A percentile compares a stretch with the other conserved stretches of the same genome.
Evolutionary conservation across 2,329 filamentous ascomycete species (phyloP).

Genomic region (Fusarium cyanostomum): DNA sequence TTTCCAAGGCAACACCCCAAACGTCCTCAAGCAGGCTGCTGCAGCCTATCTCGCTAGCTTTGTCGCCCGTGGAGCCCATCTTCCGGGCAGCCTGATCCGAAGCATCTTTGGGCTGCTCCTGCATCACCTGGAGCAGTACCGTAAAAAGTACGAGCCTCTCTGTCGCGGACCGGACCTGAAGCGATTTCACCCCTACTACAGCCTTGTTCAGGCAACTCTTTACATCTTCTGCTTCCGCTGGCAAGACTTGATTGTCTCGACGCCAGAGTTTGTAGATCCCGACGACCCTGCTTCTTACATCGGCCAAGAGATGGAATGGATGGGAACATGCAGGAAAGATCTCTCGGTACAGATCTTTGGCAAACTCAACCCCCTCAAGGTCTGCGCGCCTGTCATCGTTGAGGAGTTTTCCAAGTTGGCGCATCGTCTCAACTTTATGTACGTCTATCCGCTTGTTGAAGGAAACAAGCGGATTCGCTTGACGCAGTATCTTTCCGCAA

Average conservation of each 20-base stretch:
- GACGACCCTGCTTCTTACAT: conserved; percentile 69
- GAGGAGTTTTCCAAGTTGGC: conserved; percentile 90
- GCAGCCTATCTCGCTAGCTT: conserved; percentile 95
- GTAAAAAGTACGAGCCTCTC: conserved; percentile 73
- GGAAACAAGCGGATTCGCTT: conserved; percentile 91
- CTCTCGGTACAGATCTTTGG: conserved; percentile 84
- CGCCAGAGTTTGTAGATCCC: conserved; percentile 67
- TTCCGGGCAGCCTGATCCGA: conserved; percentile 79
- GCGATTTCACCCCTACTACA: conserved; percentile 86
- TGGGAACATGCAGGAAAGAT: conserved; percentile 75
- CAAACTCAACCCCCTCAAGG: conserved; percentile 92
- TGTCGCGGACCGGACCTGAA: conserved; percentile 88
- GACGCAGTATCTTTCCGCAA: conserved; percentile 71
- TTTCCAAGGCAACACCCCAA: conserved; percentile 70
- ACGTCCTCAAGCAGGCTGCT: conserved; percentile 81
- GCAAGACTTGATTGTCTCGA: conserved; percentile 81
- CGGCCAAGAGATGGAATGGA: conserved; percentile 81
- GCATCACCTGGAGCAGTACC: conserved; percentile 78
- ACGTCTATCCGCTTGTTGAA: conserved; percentile 87
- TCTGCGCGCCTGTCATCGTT: conserved; percentile 91
- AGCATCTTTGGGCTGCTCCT: conserved; percentile 84
- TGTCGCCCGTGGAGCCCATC: conserved; percentile 86
- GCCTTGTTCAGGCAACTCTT: conserved; percentile 85
- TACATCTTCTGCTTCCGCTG: conserved; percentile 99
- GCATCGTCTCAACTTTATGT: conserved; percentile 86